These are phyloP conservation scores for Scortechinia acanthostroma DNA, from an alignment of 2,329 filamentous ascomycete genomes.

Conservation along the genomic window DNA sequence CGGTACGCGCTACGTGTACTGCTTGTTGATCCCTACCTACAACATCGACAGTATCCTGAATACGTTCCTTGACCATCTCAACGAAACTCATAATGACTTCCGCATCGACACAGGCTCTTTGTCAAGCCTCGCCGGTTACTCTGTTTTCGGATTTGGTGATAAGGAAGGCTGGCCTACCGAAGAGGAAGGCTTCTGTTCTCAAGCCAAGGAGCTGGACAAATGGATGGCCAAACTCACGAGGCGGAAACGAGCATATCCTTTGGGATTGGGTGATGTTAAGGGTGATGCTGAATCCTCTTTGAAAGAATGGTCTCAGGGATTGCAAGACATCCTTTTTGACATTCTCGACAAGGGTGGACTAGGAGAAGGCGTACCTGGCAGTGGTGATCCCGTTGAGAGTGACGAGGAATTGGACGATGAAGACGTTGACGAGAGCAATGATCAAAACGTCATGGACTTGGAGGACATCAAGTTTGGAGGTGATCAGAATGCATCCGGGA, in stretches of 20 bases:
- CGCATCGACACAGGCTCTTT: constrained; percentile 85
- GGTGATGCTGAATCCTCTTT: constrained; percentile 61
- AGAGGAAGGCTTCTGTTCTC: constrained; percentile 84
- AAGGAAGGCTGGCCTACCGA: constrained; percentile 87
- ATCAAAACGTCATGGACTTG: constrained; percentile 35
- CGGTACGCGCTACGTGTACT: constrained; percentile 64
- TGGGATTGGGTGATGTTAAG: constrained; percentile 83
- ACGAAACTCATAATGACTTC: constrained; percentile 94
- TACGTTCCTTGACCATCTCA: constrained; percentile 77
- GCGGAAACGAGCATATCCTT: constrained; percentile 77
- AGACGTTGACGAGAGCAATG: constrained; percentile 35
- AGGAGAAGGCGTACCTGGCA: constrained; percentile 66
- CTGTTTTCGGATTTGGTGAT: constrained; percentile 90
- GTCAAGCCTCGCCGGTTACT: constrained; percentile 72
- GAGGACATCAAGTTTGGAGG: constrained; percentile 67
- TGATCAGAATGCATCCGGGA: constrained; percentile 1
- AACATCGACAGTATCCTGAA: constrained; percentile 91
- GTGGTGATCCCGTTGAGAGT: constrained; percentile 77
- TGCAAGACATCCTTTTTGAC: constrained; percentile 63
- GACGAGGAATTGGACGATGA: constrained; percentile 67
- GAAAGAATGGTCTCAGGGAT: constrained; percentile 70
- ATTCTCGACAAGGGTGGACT: constrained; percentile 51
- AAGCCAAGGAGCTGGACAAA: constrained; percentile 81
- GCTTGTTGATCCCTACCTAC: constrained; percentile 81
- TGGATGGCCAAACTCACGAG: constrained; percentile 96